phyloP scores from a whole-genome alignment of 1,284 basidiomycete species.

The Abortiporus biennis region DNA sequence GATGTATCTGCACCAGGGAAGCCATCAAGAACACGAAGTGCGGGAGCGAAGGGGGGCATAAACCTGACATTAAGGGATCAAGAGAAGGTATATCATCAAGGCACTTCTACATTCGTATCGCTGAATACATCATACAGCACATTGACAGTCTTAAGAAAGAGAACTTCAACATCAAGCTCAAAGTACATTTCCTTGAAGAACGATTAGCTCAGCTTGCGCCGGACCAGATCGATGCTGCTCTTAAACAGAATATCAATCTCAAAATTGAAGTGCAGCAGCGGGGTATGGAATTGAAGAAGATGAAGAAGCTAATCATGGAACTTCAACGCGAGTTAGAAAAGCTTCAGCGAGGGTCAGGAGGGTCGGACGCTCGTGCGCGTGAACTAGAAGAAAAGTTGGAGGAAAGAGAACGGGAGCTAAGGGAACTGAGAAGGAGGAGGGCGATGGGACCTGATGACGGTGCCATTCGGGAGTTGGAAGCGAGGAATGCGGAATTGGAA shows the following conservation, averaged over 20 bases:
- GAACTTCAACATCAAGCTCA: slow-evolving; percentile 91
- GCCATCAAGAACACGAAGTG: slow-evolving; percentile 36
- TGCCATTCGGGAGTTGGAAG: slow-evolving; percentile 46
- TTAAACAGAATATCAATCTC: slow-evolving; percentile 92
- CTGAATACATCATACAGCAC: slow-evolving; percentile 48
- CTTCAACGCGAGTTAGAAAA: slow-evolving; percentile 76
- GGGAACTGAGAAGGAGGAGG: slow-evolving; percentile 49
- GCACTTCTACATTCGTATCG: neutral
- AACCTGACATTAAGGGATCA: slow-evolving; percentile 87
- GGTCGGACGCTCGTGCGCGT: slow-evolving; percentile 37
- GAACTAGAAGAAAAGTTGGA: slow-evolving; percentile 67
- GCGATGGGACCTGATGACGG: slow-evolving; percentile 36
- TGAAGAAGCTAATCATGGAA: slow-evolving; percentile 84
- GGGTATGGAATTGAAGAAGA: slow-evolving; percentile 88
- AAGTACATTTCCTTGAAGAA: slow-evolving; percentile 91
- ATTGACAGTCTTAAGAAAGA: slow-evolving; percentile 93
- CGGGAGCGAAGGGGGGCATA: slow-evolving; percentile 42
- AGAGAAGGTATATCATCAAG: slow-evolving; percentile 64
- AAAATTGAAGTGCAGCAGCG: slow-evolving; percentile 91
- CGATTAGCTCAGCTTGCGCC: slow-evolving; percentile 83
- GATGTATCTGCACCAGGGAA: slow-evolving; percentile 42
- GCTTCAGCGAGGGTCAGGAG: slow-evolving; percentile 38
- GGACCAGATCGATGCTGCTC: slow-evolving; percentile 85
- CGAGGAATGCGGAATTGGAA: slow-evolving; percentile 60
- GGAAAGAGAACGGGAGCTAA: slow-evolving; percentile 62